These are phyloP conservation scores for Buddleja alternifolia DNA, from an alignment of 257 asterid genomes.

Conservation along the genomic window DNA sequence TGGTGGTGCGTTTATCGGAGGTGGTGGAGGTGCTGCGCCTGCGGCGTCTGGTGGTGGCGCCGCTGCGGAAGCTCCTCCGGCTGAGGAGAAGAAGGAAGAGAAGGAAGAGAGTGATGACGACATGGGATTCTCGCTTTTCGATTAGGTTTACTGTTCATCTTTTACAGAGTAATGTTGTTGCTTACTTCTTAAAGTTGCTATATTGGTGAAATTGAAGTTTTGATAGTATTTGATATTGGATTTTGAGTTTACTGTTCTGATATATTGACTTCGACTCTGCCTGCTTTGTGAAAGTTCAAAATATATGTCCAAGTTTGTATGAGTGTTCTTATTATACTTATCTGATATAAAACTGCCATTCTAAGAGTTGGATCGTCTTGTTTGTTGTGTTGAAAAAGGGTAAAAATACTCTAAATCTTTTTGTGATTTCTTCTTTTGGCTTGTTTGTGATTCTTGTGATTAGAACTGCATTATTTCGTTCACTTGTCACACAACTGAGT, in stretches of 20 bases:
- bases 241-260: background rate
- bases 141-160: constrained; percentile 29
- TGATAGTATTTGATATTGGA: constrained; percentile 29
- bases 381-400: background rate
- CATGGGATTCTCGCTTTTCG: constrained; percentile 73
- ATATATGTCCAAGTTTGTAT: background rate
- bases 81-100: constrained; percentile 71
- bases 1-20: constrained; percentile 55
- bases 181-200: background rate
- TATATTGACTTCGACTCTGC: background rate
- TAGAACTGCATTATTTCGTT: background rate
- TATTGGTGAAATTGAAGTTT: constrained; percentile 25
- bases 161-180: constrained; percentile 23
- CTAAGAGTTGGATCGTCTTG: background rate
- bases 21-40: constrained; percentile 59
- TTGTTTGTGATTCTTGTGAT: background rate
- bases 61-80: constrained; percentile 61
- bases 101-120: constrained; percentile 79
- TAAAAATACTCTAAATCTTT: background rate
- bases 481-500: background rate
- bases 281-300: background rate
- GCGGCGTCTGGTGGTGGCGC: constrained; percentile 70
- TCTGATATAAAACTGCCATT: too few relatives aligned
- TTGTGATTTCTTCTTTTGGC: background rate
- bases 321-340: background rate